phyloP scores from a whole-genome alignment of 2,329 filamentous ascomycete species.

The Sclerotinia nivalis region DNA sequence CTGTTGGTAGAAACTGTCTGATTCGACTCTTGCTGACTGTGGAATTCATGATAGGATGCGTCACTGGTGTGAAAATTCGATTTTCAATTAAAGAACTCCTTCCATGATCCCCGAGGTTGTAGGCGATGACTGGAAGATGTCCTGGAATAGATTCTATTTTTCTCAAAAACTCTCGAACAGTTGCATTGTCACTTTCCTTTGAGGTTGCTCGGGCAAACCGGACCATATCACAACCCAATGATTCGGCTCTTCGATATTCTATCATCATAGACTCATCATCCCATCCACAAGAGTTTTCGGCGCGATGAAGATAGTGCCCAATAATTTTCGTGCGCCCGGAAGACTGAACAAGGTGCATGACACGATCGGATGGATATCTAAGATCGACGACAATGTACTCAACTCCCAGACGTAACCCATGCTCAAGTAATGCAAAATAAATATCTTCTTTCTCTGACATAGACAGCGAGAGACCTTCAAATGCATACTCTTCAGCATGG shows the following conservation, averaged over 20 bases:
- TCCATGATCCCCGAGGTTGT: conserved; percentile 57
- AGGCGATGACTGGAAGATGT: conserved; percentile 49
- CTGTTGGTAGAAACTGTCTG: conserved; percentile 48
- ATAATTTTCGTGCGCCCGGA: conserved; percentile 57
- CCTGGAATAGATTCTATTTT: conserved; percentile 36
- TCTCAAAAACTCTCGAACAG: conserved; percentile 34
- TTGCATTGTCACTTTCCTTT: conserved; percentile 52
- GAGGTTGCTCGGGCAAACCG: conserved; percentile 54
- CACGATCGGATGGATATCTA: conserved; percentile 49
- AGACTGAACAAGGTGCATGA: conserved; percentile 48
- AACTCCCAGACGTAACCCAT: conserved; percentile 65
- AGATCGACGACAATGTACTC: conserved; percentile 67
- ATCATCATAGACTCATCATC: conserved; percentile 50
- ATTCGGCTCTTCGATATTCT: conserved; percentile 52
- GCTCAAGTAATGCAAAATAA: conserved; percentile 60
- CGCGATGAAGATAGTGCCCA: conserved; percentile 48
- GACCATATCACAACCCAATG: conserved; percentile 57
- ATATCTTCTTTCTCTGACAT: conserved; percentile 38
- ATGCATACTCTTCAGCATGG: conserved; percentile 53
- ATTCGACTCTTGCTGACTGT: conserved; percentile 47
- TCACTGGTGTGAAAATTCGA: conserved; percentile 56
- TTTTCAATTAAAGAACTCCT: conserved; percentile 59
- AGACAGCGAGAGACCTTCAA: conserved; percentile 33
- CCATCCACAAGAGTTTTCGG: conserved; percentile 47
- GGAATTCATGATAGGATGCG: conserved; percentile 55